These are phyloP conservation scores for Choiromyces venosus DNA, from an alignment of 495 filamentous ascomycete genomes.

Conservation along the genomic window DNA sequence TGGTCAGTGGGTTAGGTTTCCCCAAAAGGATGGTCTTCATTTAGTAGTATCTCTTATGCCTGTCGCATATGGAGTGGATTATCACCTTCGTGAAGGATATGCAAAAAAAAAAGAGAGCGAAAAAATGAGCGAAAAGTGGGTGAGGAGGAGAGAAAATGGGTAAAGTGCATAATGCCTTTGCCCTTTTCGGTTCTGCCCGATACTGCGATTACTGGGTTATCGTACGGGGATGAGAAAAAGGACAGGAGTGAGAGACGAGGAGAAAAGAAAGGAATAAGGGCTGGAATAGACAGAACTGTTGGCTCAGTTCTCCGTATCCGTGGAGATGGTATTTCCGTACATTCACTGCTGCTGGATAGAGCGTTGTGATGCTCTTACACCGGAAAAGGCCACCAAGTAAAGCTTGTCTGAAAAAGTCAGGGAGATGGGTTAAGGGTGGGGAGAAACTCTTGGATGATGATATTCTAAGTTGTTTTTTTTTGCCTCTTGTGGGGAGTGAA, in stretches of 20 bases:
- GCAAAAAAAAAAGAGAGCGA: background rate
- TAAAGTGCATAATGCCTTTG: background rate
- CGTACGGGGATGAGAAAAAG: background rate
- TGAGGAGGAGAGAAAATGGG: background rate
- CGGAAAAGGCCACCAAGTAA: background rate
- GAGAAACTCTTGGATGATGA: background rate
- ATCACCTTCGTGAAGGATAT: background rate
- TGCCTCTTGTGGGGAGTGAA: background rate
- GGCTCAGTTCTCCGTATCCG: background rate
- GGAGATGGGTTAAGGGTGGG: background rate
- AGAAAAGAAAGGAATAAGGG: background rate
- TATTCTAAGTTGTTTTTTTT: background rate
- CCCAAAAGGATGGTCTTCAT: background rate
- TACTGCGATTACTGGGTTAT: background rate
- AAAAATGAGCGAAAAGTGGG: background rate
- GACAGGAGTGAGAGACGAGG: background rate
- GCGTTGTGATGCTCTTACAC: background rate
- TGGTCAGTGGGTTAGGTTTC: background rate
- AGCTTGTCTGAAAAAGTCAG: background rate
- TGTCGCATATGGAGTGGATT: conserved; percentile 1
- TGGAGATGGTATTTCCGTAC: background rate
- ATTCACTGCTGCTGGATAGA: background rate
- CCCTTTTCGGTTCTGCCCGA: background rate
- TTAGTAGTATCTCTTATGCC: conserved; percentile 1
- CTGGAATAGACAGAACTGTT: background rate